phyloP scores from a whole-genome alignment of 129 eudicot species.

The Arctium lappa region DNA sequence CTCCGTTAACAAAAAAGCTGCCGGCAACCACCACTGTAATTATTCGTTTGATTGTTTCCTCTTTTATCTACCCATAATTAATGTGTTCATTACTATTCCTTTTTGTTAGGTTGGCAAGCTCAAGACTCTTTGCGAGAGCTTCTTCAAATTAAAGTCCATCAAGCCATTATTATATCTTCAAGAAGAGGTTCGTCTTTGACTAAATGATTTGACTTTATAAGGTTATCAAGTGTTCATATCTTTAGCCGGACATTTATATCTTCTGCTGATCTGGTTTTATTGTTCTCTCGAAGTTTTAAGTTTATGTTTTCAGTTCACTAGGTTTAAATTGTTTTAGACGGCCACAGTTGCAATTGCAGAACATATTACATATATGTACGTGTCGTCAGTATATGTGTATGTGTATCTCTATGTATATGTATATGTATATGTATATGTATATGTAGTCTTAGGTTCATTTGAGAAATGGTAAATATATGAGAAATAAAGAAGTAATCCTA shows the following conservation, averaged over 20 bases:
- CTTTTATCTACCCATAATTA: background rate
- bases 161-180: conserved; percentile 73
- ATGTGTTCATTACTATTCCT: background rate
- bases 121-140: conserved; percentile 85
- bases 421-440: too few relatives aligned
- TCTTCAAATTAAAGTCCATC: conserved; percentile 74
- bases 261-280: background rate
- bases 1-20: conserved; percentile 71
- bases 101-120: conserved; percentile 76
- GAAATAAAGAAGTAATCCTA: too few relatives aligned
- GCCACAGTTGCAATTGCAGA: background rate
- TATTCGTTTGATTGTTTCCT: background rate
- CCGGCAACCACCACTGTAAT: conserved; percentile 85
- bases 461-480: too few relatives aligned
- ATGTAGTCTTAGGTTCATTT: too few relatives aligned
- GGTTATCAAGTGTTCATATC: background rate
- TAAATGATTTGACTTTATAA: background rate
- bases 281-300: background rate
- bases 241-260: background rate
- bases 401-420: too few relatives aligned
- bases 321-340: background rate
- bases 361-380: background rate
- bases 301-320: background rate
- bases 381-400: too few relatives aligned
- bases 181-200: conserved; percentile 62